Conservation (phyloP, 805 yeast species). For the Candida incommunis region DNA sequence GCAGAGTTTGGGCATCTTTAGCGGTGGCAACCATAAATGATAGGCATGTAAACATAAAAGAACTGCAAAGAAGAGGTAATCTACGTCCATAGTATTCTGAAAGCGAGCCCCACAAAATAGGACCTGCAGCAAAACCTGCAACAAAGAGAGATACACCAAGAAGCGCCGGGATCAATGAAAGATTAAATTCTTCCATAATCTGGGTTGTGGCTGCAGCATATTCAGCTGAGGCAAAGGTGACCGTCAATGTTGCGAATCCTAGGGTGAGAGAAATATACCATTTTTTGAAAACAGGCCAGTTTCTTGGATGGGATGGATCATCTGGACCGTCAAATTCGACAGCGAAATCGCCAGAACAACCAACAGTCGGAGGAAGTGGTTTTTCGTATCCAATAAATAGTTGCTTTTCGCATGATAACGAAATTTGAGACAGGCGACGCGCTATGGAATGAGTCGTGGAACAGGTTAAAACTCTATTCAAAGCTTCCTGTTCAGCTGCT, state of each 20-base stretch:
- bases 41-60: conserved; percentile 39
- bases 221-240: conserved; percentile 74
- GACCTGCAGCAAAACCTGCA: conserved; percentile 77
- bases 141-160: conserved; percentile 63
- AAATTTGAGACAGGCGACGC: no score
- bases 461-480: no score
- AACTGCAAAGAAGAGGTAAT: conserved; percentile 37
- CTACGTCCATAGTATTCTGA: conserved; percentile 62
- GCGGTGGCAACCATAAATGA: conserved; percentile 59
- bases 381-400: not conserved
- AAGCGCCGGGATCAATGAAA: conserved; percentile 49
- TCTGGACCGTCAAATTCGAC: conserved; percentile 67
- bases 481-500: no score
- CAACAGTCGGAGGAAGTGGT: conserved; percentile 7
- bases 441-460: no score
- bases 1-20: conserved; percentile 54
- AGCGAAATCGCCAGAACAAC: conserved; percentile 27
- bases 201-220: conserved; percentile 47
- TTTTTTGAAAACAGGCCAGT: conserved; percentile 47
- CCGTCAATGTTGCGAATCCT: conserved; percentile 35
- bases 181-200: conserved; percentile 36
- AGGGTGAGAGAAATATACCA: conserved; percentile 29
- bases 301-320: conserved; percentile 72
- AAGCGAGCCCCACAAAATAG: conserved; percentile 67
- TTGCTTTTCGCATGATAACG: no score